Evolutionary conservation across 176 grass and related monocot genomes (phyloP).

Genomic region (Zea mays): Zm-B73-REFERENCE-NAM-5.0 NC_050098.1:15199001-15199500

Average conservation of each 20-base stretch:
- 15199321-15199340: slow-evolving; percentile 28
- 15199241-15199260: not conserved
- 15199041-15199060: slow-evolving; percentile 70
- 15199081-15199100: not conserved
- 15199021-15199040: slow-evolving; percentile 89
- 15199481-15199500: slow-evolving; percentile 49
- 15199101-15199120: not conserved
- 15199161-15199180: slow-evolving; percentile 4
- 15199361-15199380: slow-evolving; percentile 50
- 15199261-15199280: slow-evolving; percentile 1
- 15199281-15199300: not conserved
- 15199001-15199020: slow-evolving; percentile 80
- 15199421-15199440: slow-evolving; percentile 52
- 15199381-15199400: slow-evolving; percentile 57
- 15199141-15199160: slow-evolving; percentile 18
- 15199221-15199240: not conserved
- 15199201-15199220: slow-evolving; percentile 1
- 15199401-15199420: slow-evolving; percentile 42
- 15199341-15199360: slow-evolving; percentile 34
- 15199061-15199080: slow-evolving; percentile 48
- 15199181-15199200: slow-evolving; percentile 7
- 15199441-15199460: slow-evolving; percentile 49
- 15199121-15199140: slow-evolving; percentile 6
- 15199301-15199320: not conserved
- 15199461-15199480: slow-evolving; percentile 54